Evolutionary conservation across 2,329 filamentous ascomycete species (phyloP).

Genomic region (Cercospora brassicicola): DNA sequence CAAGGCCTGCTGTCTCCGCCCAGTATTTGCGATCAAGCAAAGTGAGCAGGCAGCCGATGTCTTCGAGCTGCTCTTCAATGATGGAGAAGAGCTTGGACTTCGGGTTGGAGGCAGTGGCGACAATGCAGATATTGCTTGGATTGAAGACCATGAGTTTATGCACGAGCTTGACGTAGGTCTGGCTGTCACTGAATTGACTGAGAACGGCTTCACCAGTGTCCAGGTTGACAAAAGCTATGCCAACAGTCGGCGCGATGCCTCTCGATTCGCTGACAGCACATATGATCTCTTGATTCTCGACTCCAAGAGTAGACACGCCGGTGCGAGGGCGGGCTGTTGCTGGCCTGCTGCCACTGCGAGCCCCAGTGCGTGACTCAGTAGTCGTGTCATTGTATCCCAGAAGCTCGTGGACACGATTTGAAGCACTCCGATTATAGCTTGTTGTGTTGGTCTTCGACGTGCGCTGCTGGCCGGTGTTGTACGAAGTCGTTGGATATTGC

Average conservation of each 20-base stretch:
- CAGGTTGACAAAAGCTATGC: conserved; percentile 77
- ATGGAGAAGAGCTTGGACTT: conserved; percentile 74
- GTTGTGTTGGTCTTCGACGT: conserved; percentile 1
- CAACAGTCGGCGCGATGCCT: conserved; percentile 80
- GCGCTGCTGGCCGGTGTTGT: neutral
- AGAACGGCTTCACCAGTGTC: conserved; percentile 80
- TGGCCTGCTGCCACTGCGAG: conserved; percentile 30
- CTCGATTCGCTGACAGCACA: conserved; percentile 86
- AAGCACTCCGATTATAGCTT: conserved; percentile 12
- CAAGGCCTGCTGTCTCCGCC: conserved; percentile 74
- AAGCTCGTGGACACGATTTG: conserved; percentile 17
- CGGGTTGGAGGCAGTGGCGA: conserved; percentile 67
- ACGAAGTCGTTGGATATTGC: neutral
- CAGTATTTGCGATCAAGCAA: conserved; percentile 76
- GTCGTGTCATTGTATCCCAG: conserved; percentile 28
- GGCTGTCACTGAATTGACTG: conserved; percentile 88
- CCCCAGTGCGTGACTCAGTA: conserved; percentile 27
- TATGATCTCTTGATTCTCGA: conserved; percentile 69
- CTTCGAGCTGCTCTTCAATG: conserved; percentile 68
- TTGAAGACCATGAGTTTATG: conserved; percentile 82
- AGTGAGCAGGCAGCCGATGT: conserved; percentile 58
- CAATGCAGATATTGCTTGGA: conserved; percentile 77
- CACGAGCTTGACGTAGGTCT: conserved; percentile 84
- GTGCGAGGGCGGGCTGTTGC: conserved; percentile 51
- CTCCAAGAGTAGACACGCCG: conserved; percentile 58